Evolutionary conservation across 768 basidiomycete genomes (phyloP), one percentile per base, ranked within the genome.

Genomic region (Chalciporus piperatus): DNA sequence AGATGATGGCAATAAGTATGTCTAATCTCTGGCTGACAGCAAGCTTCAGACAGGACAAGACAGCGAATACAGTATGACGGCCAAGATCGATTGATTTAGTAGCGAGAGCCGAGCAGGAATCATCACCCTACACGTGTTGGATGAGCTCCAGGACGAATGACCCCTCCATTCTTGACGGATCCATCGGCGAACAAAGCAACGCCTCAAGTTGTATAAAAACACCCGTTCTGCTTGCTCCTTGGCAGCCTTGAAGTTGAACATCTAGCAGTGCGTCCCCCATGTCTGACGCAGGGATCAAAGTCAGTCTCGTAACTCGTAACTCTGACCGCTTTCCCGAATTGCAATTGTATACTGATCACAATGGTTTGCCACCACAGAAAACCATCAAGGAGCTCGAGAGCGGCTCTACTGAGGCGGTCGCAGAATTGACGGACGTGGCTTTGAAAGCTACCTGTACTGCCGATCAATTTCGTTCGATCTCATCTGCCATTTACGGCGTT

Each of bases 351-450:
- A 5, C 44, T 57, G 33, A 52, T 30, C 40, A 23, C 3, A 30
- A 14, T 45, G 17, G 19, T 22, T 45, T 33, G 30, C 30, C 50
- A 2, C 45, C 10, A n/a, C 43, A 65, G 64, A 44, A 53, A 32
- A 50, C 51, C 9, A 47, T 69, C 41, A 48, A 48, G 28, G 54
- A 56, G 16, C 63, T 67, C n/a, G 52, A 45, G 27, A 54, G 48
- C 14, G 68, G 66, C 11, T 69, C 66, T 7, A 17, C 44, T 32
- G 37, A 20, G 17, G 63, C 65, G 17, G 49, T 58, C 13, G 41
- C 41, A 17, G 55, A 50, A 14, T 39, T 67, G 53, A 50, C 48
- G n/a, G 13, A 27, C 42, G 44, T 65, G 43, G 67, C 68, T 28
- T 43, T 62, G 10, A 33, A 57, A 28, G 27, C 59, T 9, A 28